Evolutionary conservation across 1,139 yeast species (phyloP), one percentile per base, ranked within the genome.

Genomic region (Candida sp.): DNA sequence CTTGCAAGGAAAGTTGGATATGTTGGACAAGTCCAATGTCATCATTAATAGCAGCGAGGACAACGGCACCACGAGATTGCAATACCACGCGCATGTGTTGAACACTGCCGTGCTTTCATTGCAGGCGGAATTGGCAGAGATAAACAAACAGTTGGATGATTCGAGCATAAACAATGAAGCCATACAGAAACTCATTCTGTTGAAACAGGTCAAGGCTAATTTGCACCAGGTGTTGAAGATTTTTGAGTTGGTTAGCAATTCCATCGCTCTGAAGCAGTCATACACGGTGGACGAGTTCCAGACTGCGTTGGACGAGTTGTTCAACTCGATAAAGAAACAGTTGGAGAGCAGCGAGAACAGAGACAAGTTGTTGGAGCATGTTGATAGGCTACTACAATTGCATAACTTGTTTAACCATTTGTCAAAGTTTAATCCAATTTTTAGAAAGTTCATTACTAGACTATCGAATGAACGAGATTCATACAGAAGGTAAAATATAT

Each of bases 21-120:
- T 68, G 38, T 60, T 85, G 47, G 56, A 59, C 47, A 48, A 59
- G 59, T 52, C 58, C 25, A 51, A 50, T 25, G 32, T 28, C 5
- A 50, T 54, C 8, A 45, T 66, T 22, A 65, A 63, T 27, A 73
- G 77, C 5, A 55, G 39, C 44, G 55, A 50, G 11, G 52, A 45
- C 8, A 32, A 49, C 7, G 53, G 54, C 3, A 47, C 54, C 2
- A 81, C 88, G 7, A 73, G 90, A 55, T 66, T 88, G 47, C 87
- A 86, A 58, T 86, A 86, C 63, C 86, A 85, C 60, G 68, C 85
- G 39, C 86, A 84, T 48, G 79, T 86, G 2, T 67, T 87, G 41
- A 77, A 81, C 35, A 80, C 83, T 50, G 80, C 90, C 1, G 80
- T 86, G 28, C 70, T 79, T 37, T 73, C 88, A 1, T 63, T 86